A percentile compares a stretch with the other conserved stretches of the same genome.
phyloP scores from a whole-genome alignment of 108 stramenopile genomes.

The Epithemia pelagica region DNA sequence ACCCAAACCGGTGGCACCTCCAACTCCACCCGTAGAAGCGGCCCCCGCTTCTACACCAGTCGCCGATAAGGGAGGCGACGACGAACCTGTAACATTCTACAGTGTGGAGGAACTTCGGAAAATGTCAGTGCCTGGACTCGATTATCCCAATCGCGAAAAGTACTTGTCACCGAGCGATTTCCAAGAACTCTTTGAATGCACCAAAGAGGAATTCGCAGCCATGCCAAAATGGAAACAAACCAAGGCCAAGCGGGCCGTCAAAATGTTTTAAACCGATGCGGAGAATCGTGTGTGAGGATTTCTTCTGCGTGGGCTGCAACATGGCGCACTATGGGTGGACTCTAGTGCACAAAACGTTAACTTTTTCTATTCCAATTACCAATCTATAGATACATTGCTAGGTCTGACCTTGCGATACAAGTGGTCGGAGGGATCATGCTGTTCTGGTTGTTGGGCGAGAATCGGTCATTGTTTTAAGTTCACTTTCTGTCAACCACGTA shows the following conservation, averaged over 20 bases:
- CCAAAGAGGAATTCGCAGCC: not conserved
- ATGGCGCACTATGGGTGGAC: too few relatives aligned
- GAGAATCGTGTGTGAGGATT: too few relatives aligned
- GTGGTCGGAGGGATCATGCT: too few relatives aligned
- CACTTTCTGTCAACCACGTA: not conserved
- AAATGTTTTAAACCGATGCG: conserved; percentile 1
- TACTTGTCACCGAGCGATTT: conserved; percentile 6
- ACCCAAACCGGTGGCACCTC: not conserved
- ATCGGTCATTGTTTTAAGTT: too few relatives aligned
- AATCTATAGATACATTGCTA: too few relatives aligned
- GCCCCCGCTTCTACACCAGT: not conserved
- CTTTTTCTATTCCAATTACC: too few relatives aligned
- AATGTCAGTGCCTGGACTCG: not conserved
- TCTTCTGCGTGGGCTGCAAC: not conserved
- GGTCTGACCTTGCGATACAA: too few relatives aligned
- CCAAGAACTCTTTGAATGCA: conserved; percentile 3
- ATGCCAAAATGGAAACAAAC: conserved; percentile 14
- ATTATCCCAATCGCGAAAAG: conserved; percentile 9
- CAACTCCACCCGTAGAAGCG: not conserved
- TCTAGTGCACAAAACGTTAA: too few relatives aligned
- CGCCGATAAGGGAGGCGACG: not conserved
- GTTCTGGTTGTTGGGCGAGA: too few relatives aligned
- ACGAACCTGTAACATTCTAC: not conserved
- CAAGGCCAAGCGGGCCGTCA: conserved; percentile 2
- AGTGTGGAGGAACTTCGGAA: not conserved